These are phyloP conservation scores for Phyllosticta citriasiana DNA, from an alignment of 2,329 filamentous ascomycete genomes.

Conservation along the genomic window DNA sequence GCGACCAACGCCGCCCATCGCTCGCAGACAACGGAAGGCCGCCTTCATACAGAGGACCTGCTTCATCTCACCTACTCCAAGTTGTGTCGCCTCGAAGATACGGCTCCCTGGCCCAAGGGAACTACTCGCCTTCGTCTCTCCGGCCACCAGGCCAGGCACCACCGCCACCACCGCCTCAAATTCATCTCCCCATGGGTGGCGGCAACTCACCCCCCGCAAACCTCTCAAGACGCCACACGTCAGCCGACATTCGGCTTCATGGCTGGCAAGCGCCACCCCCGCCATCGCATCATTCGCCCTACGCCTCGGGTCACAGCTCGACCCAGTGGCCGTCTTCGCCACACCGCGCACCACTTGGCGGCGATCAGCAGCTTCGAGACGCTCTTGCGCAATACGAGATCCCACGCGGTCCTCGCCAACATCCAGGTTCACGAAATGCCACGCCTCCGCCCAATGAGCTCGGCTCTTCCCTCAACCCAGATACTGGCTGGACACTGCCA, in stretches of 20 bases:
- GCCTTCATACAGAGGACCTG: constrained; percentile 43
- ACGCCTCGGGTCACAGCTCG: constrained; percentile 52
- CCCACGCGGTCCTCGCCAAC: constrained; percentile 40
- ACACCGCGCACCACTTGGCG: constrained; percentile 36
- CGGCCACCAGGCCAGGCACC: constrained; percentile 60
- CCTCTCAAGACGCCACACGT: constrained; percentile 77
- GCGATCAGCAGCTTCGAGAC: constrained; percentile 63
- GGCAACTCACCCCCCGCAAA: constrained; percentile 51
- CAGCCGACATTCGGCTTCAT: constrained; percentile 76
- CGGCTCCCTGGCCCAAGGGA: constrained; percentile 70
- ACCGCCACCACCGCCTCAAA: constrained; percentile 55
- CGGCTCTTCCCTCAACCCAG: constrained; percentile 40
- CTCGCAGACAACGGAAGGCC: constrained; percentile 51
- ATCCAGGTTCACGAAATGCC: constrained; percentile 40
- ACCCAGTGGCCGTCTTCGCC: constrained; percentile 60
- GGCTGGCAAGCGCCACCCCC: constrained; percentile 51
- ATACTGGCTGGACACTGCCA: constrained; percentile 47
- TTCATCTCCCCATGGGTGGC: constrained; percentile 51
- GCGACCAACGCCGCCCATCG: constrained; percentile 67
- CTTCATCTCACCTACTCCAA: constrained; percentile 64
- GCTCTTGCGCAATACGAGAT: constrained; percentile 61
- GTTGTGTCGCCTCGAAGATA: constrained; percentile 71
- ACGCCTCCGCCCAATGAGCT: constrained; percentile 42
- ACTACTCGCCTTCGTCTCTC: constrained; percentile 60
- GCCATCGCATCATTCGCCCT: constrained; percentile 49